A percentile compares a stretch with the other conserved stretches of the same genome.
Conservation (phyloP, 495 filamentous ascomycete genomes). For the Neurospora intermedia region DNA sequence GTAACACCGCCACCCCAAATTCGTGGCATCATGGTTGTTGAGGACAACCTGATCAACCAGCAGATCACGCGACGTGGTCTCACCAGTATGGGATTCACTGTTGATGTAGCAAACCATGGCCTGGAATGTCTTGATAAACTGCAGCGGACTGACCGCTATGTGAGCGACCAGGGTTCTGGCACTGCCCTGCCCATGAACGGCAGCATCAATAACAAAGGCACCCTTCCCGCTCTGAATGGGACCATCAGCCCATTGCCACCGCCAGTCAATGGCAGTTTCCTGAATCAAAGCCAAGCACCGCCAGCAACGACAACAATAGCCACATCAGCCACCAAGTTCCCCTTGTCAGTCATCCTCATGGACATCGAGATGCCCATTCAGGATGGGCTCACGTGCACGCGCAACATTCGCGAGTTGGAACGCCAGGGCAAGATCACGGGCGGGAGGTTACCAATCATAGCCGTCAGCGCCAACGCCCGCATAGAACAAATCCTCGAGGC, state of each 20-base stretch:
- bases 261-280: neutral
- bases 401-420: constrained; percentile 55
- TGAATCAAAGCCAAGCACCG: constrained; percentile 5
- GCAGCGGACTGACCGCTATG: constrained; percentile 17
- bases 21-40: constrained; percentile 51
- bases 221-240: neutral
- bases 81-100: constrained; percentile 48
- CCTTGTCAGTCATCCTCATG: constrained; percentile 52
- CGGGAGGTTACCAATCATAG: constrained; percentile 60
- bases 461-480: constrained; percentile 67
- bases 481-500: constrained; percentile 56
- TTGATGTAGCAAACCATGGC: constrained; percentile 64
- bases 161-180: constrained; percentile 11
- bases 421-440: constrained; percentile 32
- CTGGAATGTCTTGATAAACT: constrained; percentile 56
- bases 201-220: constrained; percentile 14
- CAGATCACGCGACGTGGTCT: constrained; percentile 56
- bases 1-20: constrained; percentile 11
- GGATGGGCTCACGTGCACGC: constrained; percentile 63
- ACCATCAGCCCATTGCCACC: neutral
- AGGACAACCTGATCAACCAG: constrained; percentile 73
- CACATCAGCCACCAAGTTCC: constrained; percentile 3
- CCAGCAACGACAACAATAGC: constrained; percentile 8
- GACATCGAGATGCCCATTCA: constrained; percentile 83
- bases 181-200: neutral